Conservation (phyloP, 2,329 filamentous ascomycete genomes). For the Sporothrix luriei region DNA sequence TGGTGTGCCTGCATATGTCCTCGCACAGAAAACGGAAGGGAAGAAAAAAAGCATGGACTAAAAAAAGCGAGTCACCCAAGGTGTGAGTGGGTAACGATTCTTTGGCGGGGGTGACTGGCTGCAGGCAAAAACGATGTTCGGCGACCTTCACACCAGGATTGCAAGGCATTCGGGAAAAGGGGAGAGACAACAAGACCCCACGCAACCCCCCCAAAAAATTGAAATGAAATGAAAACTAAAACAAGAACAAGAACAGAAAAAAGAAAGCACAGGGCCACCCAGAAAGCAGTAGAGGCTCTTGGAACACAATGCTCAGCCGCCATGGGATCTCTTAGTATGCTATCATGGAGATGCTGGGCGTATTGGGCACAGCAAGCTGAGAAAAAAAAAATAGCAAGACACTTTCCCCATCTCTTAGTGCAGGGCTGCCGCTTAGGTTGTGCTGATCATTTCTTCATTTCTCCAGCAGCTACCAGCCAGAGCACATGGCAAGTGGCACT, state of each 20-base stretch:
- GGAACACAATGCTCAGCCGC: too few relatives aligned
- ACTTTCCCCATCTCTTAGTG: not conserved
- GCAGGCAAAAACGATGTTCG: slow-evolving; percentile 14
- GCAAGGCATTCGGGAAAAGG: not conserved
- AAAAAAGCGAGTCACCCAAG: slow-evolving; percentile 1
- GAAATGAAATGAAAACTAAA: too few relatives aligned
- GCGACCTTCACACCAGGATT: slow-evolving; percentile 22
- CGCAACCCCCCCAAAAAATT: not conserved
- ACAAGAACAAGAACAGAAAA: too few relatives aligned
- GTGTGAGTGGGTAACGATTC: slow-evolving; percentile 30
- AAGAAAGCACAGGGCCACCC: too few relatives aligned
- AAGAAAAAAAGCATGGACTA: too few relatives aligned
- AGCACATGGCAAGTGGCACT: slow-evolving; percentile 25
- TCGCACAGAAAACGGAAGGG: not conserved
- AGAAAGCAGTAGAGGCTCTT: too few relatives aligned
- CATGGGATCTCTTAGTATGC: too few relatives aligned
- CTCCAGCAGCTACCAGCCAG: slow-evolving; percentile 16
- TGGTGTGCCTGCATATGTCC: slow-evolving; percentile 16
- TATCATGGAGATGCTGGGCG: not conserved
- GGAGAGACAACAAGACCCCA: slow-evolving; percentile 9
- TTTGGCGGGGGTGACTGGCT: slow-evolving; percentile 11
- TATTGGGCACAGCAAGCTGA: not conserved
- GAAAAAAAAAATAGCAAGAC: too few relatives aligned
- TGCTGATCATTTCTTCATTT: not conserved
- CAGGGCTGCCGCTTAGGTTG: not conserved